Evolutionary conservation across 768 basidiomycete genomes (phyloP), one percentile per base, ranked within the genome.

Genomic region (Suillus americanus): DNA sequence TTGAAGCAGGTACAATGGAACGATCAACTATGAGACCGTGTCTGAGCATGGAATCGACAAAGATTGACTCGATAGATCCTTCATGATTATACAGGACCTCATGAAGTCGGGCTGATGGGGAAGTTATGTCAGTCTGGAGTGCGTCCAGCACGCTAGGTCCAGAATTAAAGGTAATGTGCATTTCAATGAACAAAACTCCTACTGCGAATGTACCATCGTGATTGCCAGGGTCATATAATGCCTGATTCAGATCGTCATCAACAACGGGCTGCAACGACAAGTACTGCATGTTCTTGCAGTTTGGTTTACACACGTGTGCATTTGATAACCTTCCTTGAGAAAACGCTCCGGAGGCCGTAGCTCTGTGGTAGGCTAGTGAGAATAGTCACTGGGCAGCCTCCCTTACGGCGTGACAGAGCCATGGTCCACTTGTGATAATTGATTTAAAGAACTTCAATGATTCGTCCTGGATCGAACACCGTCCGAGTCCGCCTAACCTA

Each of bases 191-290:
- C 12, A 40, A 12, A 53, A 8, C 9, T 54, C 74, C 43, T 55
- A 87, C 90, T 79, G 87, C 81, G 41, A 92, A 89, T 5, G 82
- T 86, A n/a, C n/a, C n/a, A n/a, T n/a, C n/a, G n/a, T n/a, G n/a
- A n/a, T n/a, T n/a, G n/a, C n/a, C n/a, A n/a, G n/a, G n/a, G n/a
- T n/a, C n/a, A n/a, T n/a, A n/a, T n/a, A n/a, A n/a, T n/a, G n/a
- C n/a, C n/a, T n/a, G n/a, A n/a, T n/a, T n/a, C n/a, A n/a, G n/a
- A 30, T 30, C 30, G 30, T 30, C 30, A 30, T 30, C 30, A 30
- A 30, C 30, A 30, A 30, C 30, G 30, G 30, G 30, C 30, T 30
- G 30, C 30, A 30, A 30, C 30, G 30, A 30, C 30, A 30, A 30
- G 30, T 30, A 30, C 5, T 30, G 30, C 30, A 4, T 4, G 30